These are phyloP conservation scores for Lichtheimia hyalospora DNA, from an alignment of 371 early-diverging fungal genomes.

Conservation along the genomic window DNA sequence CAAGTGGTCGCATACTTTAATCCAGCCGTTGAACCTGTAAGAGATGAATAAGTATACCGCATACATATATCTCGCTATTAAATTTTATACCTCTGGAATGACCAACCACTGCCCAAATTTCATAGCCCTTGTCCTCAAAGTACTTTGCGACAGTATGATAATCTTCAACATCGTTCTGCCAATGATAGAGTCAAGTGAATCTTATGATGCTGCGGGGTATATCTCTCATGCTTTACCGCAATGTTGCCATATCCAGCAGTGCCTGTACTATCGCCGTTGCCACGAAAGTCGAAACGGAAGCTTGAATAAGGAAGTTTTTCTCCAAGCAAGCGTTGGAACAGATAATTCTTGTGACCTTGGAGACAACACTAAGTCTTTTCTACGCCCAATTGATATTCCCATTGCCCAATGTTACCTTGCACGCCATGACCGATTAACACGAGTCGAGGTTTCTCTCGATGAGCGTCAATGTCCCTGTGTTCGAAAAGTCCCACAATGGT, in stretches of 20 bases:
- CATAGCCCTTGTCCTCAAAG: conserved; percentile 57
- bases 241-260: conserved; percentile 53
- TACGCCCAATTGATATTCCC: too few relatives aligned
- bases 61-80: background rate
- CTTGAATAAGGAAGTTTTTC: conserved; percentile 51
- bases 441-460: conserved; percentile 23
- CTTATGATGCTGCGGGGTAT: background rate
- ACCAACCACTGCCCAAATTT: conserved; percentile 57
- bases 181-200: background rate
- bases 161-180: conserved; percentile 55
- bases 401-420: conserved; percentile 22
- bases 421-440: conserved; percentile 42
- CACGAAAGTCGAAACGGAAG: conserved; percentile 63
- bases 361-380: background rate
- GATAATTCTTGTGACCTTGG: conserved; percentile 61
- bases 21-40: conserved; percentile 52
- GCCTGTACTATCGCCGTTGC: conserved; percentile 61
- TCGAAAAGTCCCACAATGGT: conserved; percentile 44
- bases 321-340: conserved; percentile 59
- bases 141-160: conserved; percentile 50
- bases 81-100: conserved; percentile 53
- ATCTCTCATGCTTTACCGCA: conserved; percentile 19
- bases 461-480: conserved; percentile 20
- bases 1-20: conserved; percentile 56
- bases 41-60: background rate